Conservation (phyloP, 345 rosid species). For the Murraya koenigii region DNA sequence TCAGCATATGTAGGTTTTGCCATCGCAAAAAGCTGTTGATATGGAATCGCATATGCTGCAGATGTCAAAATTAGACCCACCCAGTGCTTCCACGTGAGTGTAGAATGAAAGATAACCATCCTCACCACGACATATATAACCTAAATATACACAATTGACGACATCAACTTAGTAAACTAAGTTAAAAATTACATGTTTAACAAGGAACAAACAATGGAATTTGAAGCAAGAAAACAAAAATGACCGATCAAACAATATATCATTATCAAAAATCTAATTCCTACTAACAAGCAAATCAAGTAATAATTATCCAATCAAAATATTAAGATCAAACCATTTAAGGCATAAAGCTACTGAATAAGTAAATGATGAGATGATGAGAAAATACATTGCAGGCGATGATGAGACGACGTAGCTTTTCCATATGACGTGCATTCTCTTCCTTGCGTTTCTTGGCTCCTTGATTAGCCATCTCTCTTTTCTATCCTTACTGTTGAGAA, state of each 20-base stretch:
- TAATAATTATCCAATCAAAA: neutral
- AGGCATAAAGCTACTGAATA: neutral
- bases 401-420: constrained; percentile 57
- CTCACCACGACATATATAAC: constrained; percentile 65
- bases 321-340: neutral
- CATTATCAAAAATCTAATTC: neutral
- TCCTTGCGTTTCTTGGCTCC: constrained; percentile 94
- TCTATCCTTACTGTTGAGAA: neutral
- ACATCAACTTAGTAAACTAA: neutral
- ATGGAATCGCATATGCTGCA: constrained; percentile 60
- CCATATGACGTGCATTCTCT: constrained; percentile 79
- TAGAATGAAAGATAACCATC: constrained; percentile 57
- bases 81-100: constrained; percentile 84
- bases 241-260: neutral
- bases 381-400: constrained; percentile 63
- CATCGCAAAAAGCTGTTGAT: constrained; percentile 70
- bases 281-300: neutral
- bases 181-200: neutral
- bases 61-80: constrained; percentile 67
- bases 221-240: neutral
- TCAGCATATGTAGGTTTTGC: constrained; percentile 65
- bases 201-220: neutral
- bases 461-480: constrained; percentile 73
- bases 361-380: neutral
- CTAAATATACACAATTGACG: constrained; percentile 32